These are phyloP conservation scores for Zygosaccharomyces pseudobailii DNA, from an alignment of 1,139 yeast genomes.

Conservation along the genomic window DNA sequence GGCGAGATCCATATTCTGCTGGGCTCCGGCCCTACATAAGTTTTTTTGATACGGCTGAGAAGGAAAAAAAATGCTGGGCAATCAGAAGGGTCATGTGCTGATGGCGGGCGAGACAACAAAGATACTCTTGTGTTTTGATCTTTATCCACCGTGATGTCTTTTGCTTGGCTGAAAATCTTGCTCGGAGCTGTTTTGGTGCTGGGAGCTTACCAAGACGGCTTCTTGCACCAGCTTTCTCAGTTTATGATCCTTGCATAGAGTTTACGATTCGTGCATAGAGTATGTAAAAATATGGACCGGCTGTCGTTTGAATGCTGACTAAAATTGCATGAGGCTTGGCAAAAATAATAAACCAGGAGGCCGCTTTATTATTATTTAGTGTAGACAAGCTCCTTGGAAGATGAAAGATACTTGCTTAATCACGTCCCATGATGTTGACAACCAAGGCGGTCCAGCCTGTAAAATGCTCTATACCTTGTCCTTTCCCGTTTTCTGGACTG, in stretches of 20 bases:
- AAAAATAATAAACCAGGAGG: too few species aligned
- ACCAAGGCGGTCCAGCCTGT: constrained; percentile 92
- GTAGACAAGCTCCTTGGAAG: too few species aligned
- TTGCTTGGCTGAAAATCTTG: background rate
- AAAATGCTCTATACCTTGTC: constrained; percentile 83
- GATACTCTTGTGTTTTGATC: too few species aligned
- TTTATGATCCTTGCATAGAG: background rate
- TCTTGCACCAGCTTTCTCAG: background rate
- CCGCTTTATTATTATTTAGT: too few species aligned
- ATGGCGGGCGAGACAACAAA: too few species aligned
- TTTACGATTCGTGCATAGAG: background rate
- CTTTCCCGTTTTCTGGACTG: constrained; percentile 67
- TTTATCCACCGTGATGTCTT: too few species aligned
- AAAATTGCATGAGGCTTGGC: background rate
- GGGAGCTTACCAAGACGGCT: background rate
- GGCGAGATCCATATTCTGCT: background rate
- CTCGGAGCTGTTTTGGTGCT: background rate
- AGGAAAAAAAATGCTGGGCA: constrained; percentile 1
- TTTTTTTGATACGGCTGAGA: background rate
- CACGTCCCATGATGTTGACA: constrained; percentile 63
- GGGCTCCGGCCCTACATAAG: background rate
- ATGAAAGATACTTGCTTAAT: background rate
- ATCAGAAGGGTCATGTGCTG: background rate
- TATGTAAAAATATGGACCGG: background rate
- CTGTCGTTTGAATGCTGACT: background rate